Percentiles rank a stretch among this genome's conserved stretches.
Evolutionary conservation across 2,329 filamentous ascomycete genomes (phyloP).

Genomic region (Botrytis aclada): DNA sequence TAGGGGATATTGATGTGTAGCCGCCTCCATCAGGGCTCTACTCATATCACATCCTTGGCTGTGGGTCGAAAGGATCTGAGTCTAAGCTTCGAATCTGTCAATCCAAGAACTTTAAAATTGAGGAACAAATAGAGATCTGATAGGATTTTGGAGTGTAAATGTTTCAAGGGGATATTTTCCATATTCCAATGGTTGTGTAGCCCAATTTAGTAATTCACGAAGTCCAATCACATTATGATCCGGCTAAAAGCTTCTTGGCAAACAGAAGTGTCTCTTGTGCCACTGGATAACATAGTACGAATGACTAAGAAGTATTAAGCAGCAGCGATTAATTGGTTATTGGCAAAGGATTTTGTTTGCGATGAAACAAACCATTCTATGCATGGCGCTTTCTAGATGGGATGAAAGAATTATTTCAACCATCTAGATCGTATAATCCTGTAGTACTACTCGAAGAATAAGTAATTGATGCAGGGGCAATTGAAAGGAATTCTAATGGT

Average conservation of each 20-base stretch:
- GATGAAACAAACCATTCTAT: neutral
- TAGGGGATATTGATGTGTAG: neutral
- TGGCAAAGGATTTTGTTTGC: neutral
- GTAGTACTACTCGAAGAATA: neutral
- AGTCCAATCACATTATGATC: neutral
- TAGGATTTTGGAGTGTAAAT: neutral
- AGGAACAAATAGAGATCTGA: neutral
- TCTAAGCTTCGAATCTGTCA: neutral
- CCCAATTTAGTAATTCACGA: neutral
- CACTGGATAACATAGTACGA: neutral
- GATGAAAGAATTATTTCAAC: neutral
- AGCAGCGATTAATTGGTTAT: neutral
- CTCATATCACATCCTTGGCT: neutral
- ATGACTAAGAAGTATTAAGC: neutral
- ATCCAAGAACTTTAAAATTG: neutral
- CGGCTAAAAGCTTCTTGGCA: neutral
- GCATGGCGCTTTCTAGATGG: neutral
- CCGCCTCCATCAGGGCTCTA: neutral
- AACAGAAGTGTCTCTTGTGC: neutral
- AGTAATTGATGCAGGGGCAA: neutral
- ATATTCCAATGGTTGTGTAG: neutral
- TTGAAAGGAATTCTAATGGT: neutral
- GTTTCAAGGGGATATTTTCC: neutral
- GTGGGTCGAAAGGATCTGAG: neutral
- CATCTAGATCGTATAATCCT: neutral